Percentiles rank a stretch among this genome's conserved stretches.
These are phyloP conservation scores for Mycosarcoma maydis DNA, from an alignment of 1,284 basidiomycete species.

Conservation along the genomic window DNA sequence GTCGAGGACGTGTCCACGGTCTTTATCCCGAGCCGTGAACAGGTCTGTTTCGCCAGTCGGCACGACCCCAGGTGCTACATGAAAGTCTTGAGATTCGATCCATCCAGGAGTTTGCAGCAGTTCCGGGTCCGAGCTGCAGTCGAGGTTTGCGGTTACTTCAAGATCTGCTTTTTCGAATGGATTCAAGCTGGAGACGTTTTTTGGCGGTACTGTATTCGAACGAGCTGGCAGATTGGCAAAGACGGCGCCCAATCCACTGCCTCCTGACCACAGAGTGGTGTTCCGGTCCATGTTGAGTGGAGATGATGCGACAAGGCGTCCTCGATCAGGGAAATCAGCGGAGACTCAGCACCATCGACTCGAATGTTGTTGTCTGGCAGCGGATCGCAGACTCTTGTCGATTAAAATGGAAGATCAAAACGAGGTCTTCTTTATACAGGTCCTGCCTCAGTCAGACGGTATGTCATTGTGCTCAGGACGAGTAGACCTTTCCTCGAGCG, in stretches of 20 bases:
- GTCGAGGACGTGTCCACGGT: too few species aligned
- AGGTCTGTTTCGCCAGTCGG: neutral
- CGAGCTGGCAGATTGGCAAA: slow-evolving; percentile 2
- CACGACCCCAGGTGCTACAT: neutral
- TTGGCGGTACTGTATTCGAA: slow-evolving; percentile 12
- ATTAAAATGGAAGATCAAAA: too few species aligned
- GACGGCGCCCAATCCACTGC: neutral
- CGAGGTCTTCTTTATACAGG: neutral
- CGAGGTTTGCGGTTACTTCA: neutral
- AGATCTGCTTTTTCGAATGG: neutral
- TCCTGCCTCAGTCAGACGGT: too few species aligned
- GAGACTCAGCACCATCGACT: too few species aligned
- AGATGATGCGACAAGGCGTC: neutral
- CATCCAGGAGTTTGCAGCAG: neutral
- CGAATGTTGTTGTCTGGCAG: too few species aligned
- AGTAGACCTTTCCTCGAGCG: too few species aligned
- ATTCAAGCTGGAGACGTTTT: neutral
- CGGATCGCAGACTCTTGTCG: too few species aligned
- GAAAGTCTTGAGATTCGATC: neutral
- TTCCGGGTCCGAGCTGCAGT: neutral
- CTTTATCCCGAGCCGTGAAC: neutral
- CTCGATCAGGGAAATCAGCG: too few species aligned
- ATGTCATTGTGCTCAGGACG: too few species aligned
- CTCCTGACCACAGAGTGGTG: neutral
- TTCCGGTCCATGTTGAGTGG: slow-evolving; percentile 11